A percentile compares a stretch with the other conserved stretches of the same genome.
These are phyloP conservation scores for Nicotiana sylvestris DNA, from an alignment of 257 asterid species.

Conservation along the genomic window DNA sequence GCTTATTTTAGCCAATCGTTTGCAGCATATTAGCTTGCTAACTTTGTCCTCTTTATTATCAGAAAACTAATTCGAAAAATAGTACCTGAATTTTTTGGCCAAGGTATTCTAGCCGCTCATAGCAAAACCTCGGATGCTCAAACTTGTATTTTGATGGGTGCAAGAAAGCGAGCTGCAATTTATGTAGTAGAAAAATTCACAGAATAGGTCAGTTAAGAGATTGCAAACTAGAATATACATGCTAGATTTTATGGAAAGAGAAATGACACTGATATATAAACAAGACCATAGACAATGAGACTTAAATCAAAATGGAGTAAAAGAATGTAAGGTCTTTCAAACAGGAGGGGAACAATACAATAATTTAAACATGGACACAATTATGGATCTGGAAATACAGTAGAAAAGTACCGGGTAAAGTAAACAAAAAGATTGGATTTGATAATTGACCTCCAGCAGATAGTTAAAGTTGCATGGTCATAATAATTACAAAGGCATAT, in stretches of 20 bases:
- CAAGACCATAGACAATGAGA: not conserved
- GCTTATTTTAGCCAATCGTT: not conserved
- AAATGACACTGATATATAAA: not conserved
- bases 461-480: not conserved
- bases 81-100: constrained; percentile 93
- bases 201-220: not conserved
- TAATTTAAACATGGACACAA: not conserved
- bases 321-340: not conserved
- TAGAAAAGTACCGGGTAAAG: not conserved
- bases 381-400: not conserved
- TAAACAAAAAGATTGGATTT: not conserved
- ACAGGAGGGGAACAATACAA: not conserved
- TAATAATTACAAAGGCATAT: not conserved
- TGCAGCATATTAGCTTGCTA: not conserved
- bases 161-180: constrained; percentile 71
- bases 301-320: not conserved
- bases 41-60: not conserved
- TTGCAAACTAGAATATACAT: not conserved
- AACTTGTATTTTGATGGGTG: constrained; percentile 84
- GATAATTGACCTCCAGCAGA: not conserved
- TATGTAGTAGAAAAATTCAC: not conserved
- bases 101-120: constrained; percentile 84
- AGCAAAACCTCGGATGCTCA: constrained; percentile 96
- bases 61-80: not conserved
- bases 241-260: not conserved